Percentiles rank a stretch among this genome's conserved stretches.
Conservation (phyloP, 306 rosid species). For the Castanopsis chinensis region DNA sequence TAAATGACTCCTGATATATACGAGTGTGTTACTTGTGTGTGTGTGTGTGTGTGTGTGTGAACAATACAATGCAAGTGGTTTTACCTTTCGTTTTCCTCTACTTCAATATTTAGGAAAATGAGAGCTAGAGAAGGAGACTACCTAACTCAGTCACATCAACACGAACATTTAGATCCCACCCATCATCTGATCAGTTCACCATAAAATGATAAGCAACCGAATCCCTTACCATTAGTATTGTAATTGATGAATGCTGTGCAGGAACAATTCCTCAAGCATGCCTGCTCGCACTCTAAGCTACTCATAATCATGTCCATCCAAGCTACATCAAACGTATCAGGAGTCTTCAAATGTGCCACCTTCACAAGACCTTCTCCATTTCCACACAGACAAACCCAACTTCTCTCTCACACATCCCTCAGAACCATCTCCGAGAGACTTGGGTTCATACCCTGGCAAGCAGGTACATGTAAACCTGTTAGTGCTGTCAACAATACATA, state of each 20-base stretch:
- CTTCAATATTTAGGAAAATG: too few relatives aligned
- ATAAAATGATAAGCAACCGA: slow-evolving; percentile 32
- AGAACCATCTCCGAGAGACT: neutral
- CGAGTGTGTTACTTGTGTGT: too few relatives aligned
- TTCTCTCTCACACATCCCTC: slow-evolving; percentile 10
- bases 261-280: slow-evolving; percentile 30
- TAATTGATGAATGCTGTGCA: slow-evolving; percentile 30
- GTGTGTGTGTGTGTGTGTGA: too few relatives aligned
- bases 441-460: slow-evolving; percentile 7
- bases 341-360: neutral
- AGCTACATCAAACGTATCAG: neutral
- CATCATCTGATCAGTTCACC: slow-evolving; percentile 10
- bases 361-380: slow-evolving; percentile 10
- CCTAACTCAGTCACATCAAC: slow-evolving; percentile 14
- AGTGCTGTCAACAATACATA: too few relatives aligned
- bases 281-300: neutral
- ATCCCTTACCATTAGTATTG: slow-evolving; percentile 5
- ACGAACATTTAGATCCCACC: slow-evolving; percentile 23
- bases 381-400: neutral
- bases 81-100: too few relatives aligned
- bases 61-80: too few relatives aligned
- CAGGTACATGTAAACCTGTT: neutral
- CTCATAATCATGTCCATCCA: neutral
- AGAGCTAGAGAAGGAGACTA: neutral
- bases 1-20: too few relatives aligned